Base-by-base conservation (phyloP, 441 rosid species). In the Pelargonium fulgidum region DNA sequence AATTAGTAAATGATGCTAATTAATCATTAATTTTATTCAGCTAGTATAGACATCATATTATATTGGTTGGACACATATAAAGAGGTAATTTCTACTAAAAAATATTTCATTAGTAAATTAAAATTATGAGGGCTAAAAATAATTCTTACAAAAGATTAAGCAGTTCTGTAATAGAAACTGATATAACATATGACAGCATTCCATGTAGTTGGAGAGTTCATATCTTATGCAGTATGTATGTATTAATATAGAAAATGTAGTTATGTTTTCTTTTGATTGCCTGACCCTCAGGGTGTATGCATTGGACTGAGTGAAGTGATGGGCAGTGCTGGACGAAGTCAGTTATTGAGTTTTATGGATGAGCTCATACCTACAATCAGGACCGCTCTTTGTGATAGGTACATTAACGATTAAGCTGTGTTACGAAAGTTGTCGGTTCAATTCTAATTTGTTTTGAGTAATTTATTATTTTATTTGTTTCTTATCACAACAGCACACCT, bases 321-420 rank as follows among this genome's bases (percentile, higher is more conserved):
- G 99, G 97, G 88, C 68, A 82, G 99, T 86, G 99, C 99, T 79
- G 98, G 93, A 68, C 91, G 77, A 84, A 91, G 88, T 82, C 99
- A 96, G 79, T 81, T 96, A 73, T 79, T 93, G 76, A 88, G 86
- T 85, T 96, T 89, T 83, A 91, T 93, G 97, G 96, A 93, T 69
- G 89, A 93, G 73, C 97, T 96, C 62, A 96, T 96, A 74, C 94
- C 97, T 67, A 87, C 99, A 8, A 93, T 96, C 62, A 84, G 99
- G 76, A 86, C 91, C 13, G 99, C 99, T 14, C 98, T 96, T 66
- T 96, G 99, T 81, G 99, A 96, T 78, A 89, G 96, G 98, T 96
- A 81, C 42, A 78, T 68, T 42, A 48, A 65, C 58, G 62, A 36
- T 76, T 16, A 59, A 56, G 45, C 61, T 47, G 26, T 67, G 52